Evolutionary conservation across 257 asterid species (phyloP).

Genomic region (Nicotiana sylvestris): DNA sequence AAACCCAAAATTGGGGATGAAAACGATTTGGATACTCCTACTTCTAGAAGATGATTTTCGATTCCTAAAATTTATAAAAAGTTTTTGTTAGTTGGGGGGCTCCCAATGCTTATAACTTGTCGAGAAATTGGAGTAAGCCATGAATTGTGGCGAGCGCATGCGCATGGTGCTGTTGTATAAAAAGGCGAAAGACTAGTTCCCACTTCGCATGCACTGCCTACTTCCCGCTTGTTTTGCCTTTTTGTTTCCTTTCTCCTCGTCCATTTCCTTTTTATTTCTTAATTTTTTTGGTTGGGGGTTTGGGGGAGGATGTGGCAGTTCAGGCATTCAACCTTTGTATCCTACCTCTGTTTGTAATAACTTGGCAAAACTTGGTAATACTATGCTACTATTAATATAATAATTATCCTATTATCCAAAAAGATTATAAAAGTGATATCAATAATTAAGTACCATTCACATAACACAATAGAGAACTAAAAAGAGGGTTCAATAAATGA

Average conservation of each 20-base stretch:
- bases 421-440: too few species aligned
- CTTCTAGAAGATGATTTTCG: not conserved
- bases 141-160: not conserved
- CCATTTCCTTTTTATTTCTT: not conserved
- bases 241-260: not conserved
- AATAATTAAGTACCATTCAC: too few species aligned
- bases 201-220: not conserved
- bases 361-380: too few species aligned
- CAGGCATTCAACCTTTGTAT: too few species aligned
- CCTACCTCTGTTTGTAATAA: too few species aligned
- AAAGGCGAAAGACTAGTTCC: slow-evolving; percentile 12
- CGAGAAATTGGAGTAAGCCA: not conserved
- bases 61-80: not conserved
- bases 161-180: not conserved
- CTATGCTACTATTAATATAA: too few species aligned
- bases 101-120: not conserved
- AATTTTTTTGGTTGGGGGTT: too few species aligned
- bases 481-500: too few species aligned
- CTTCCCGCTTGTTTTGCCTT: not conserved
- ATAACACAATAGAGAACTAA: too few species aligned
- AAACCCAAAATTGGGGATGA: not conserved
- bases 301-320: too few species aligned
- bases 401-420: too few species aligned
- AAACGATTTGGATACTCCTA: not conserved
- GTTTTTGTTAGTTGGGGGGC: not conserved